These are phyloP conservation scores for Rhypophila decipiens DNA, from an alignment of 495 filamentous ascomycete species.

Conservation along the genomic window DNA sequence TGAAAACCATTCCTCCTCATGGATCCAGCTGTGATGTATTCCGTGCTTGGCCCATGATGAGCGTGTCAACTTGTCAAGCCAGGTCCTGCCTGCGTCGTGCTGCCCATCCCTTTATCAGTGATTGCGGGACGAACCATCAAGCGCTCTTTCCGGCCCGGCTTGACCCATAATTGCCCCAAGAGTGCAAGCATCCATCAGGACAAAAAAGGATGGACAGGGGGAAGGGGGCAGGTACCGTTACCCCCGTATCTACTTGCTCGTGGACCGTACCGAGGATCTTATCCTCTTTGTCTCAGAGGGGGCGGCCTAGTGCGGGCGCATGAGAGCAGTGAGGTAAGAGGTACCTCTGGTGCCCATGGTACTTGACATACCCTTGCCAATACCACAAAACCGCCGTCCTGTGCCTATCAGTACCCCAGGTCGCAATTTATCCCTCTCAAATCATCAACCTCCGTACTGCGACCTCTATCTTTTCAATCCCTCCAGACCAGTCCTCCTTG, in stretches of 20 bases:
- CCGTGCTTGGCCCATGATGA: no score
- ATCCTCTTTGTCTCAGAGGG: no score
- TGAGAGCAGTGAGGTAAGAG: no score
- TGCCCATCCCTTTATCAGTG: background rate
- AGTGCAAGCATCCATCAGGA: background rate
- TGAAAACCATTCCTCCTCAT: no score
- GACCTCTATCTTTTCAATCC: slow-evolving; percentile 20
- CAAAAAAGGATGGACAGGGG: slow-evolving; percentile 6
- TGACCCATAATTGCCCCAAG: background rate
- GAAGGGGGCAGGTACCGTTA: no score
- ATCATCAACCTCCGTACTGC: slow-evolving; percentile 18
- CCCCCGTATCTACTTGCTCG: no score
- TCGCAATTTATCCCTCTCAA: slow-evolving; percentile 29
- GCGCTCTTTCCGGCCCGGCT: slow-evolving; percentile 9
- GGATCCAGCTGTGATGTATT: no score
- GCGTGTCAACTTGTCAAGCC: no score
- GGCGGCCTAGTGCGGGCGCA: no score
- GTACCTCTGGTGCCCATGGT: background rate
- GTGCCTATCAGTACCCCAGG: slow-evolving; percentile 12
- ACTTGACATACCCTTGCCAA: slow-evolving; percentile 17
- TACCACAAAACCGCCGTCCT: slow-evolving; percentile 8
- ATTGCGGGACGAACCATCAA: slow-evolving; percentile 6
- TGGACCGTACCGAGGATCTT: no score
- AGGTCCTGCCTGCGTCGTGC: no score
- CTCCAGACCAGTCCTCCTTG: background rate